phyloP scores from a whole-genome alignment of 345 rosid species.

The Salix brachista region DNA sequence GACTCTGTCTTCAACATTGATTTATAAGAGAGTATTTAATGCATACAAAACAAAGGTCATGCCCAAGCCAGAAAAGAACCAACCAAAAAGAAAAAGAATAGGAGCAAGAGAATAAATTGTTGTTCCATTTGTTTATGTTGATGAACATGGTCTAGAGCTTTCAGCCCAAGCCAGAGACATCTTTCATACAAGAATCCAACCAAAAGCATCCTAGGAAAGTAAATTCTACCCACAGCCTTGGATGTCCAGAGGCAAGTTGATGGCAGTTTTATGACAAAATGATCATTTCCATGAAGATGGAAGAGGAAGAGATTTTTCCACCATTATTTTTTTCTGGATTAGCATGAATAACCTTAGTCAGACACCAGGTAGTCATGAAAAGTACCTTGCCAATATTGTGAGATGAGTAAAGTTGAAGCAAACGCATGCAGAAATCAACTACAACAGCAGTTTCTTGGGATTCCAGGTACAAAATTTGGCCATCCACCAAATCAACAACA shows the following conservation, averaged over 20 bases:
- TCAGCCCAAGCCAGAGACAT: too few species aligned
- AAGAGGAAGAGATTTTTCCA: not conserved
- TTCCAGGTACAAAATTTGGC: constrained; percentile 88
- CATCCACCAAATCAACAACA: constrained; percentile 95
- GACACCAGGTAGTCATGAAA: constrained; percentile 3
- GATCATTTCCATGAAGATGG: not conserved
- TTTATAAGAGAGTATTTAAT: too few species aligned
- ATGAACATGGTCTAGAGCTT: too few species aligned
- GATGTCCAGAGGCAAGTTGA: not conserved
- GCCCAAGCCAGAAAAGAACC: too few species aligned
- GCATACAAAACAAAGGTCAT: too few species aligned
- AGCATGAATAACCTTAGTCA: not conserved
- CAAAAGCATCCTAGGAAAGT: not conserved
- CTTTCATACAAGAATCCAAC: not conserved
- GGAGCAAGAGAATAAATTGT: too few species aligned
- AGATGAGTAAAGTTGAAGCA: constrained; percentile 91
- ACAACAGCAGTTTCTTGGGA: constrained; percentile 71
- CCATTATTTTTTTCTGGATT: constrained; percentile 2
- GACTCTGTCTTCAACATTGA: too few species aligned
- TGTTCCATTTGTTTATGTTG: too few species aligned
- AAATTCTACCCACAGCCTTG: not conserved
- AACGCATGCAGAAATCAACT: constrained; percentile 81
- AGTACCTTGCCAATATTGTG: constrained; percentile 95
- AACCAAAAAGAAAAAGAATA: too few species aligned
- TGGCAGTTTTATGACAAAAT: not conserved